phyloP scores from a whole-genome alignment of 2,329 filamentous ascomycete genomes.

The Aspergillus awamori region DNA sequence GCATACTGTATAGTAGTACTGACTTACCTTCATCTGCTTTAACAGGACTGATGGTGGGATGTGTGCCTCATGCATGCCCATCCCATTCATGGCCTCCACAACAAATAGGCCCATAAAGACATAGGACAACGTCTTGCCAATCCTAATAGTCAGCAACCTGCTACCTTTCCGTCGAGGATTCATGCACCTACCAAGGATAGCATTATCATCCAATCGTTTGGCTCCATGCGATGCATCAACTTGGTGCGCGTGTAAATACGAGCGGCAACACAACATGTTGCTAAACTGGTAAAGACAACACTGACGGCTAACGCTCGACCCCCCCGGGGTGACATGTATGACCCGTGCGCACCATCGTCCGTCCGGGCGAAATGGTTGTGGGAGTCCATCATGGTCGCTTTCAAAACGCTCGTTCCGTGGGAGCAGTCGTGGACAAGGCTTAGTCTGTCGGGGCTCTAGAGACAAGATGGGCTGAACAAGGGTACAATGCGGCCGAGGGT shows the following conservation, averaged over 20 bases:
- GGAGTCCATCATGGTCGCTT: slow-evolving; percentile 24
- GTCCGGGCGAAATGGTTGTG: slow-evolving; percentile 22
- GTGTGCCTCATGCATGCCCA: slow-evolving; percentile 38
- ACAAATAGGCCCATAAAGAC: slow-evolving; percentile 41
- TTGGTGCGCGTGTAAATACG: slow-evolving; percentile 38
- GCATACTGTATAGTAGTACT: not conserved
- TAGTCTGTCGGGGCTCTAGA: not conserved
- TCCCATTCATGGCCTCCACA: slow-evolving; percentile 38
- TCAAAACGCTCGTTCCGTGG: not conserved
- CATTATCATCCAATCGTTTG: slow-evolving; percentile 43
- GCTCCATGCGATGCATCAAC: slow-evolving; percentile 37
- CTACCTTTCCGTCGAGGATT: not conserved
- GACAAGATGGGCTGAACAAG: not conserved
- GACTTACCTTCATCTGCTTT: slow-evolving; percentile 38
- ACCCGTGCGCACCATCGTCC: slow-evolving; percentile 19
- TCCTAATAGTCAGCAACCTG: slow-evolving; percentile 3
- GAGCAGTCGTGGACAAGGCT: not conserved
- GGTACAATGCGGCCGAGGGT: not conserved
- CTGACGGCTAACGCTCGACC: slow-evolving; percentile 32
- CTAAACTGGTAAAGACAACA: slow-evolving; percentile 36
- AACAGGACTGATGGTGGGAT: slow-evolving; percentile 34
- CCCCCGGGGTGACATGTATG: slow-evolving; percentile 31
- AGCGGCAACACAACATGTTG: slow-evolving; percentile 32
- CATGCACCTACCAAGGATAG: slow-evolving; percentile 33
- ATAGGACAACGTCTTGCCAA: slow-evolving; percentile 33